Conservation (phyloP, 1,139 yeast genomes). For the Magnusiomyces suaveolens region DNA sequence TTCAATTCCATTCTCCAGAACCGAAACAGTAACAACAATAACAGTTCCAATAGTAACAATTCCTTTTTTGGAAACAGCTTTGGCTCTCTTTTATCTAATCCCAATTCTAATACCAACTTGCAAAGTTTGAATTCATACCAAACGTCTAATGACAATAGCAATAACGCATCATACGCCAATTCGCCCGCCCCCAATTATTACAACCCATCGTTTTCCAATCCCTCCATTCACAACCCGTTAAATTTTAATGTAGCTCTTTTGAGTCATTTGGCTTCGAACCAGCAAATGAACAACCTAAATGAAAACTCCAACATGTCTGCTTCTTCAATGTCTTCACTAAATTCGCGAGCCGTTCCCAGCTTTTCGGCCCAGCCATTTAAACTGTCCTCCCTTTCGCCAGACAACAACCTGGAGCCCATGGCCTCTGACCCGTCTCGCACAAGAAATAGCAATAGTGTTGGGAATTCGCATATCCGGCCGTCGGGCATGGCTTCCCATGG, state of each 20-base stretch:
- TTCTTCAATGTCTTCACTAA: no score
- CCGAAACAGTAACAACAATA: no score
- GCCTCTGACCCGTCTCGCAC: not conserved
- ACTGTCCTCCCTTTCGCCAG: not conserved
- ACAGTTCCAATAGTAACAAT: constrained; percentile 2
- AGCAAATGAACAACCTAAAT: not conserved
- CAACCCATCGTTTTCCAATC: not conserved
- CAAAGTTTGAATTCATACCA: constrained; percentile 4
- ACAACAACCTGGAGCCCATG: not conserved
- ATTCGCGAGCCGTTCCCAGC: not conserved
- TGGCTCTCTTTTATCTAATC: constrained; percentile 22
- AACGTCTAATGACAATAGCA: not conserved
- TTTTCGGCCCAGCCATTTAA: not conserved
- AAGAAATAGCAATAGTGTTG: no score
- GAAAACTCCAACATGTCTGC: no score
- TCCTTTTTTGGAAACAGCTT: constrained; percentile 24
- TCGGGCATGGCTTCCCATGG: no score
- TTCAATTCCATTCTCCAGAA: not conserved
- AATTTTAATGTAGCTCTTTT: constrained; percentile 1
- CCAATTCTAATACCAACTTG: not conserved
- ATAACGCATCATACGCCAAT: not conserved
- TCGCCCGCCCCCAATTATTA: not conserved
- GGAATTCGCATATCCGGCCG: no score
- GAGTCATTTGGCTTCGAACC: not conserved
- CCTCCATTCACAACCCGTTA: constrained; percentile 3